Conservation (phyloP, 495 filamentous ascomycete genomes). For the Corynascus novoguineensis region DNA sequence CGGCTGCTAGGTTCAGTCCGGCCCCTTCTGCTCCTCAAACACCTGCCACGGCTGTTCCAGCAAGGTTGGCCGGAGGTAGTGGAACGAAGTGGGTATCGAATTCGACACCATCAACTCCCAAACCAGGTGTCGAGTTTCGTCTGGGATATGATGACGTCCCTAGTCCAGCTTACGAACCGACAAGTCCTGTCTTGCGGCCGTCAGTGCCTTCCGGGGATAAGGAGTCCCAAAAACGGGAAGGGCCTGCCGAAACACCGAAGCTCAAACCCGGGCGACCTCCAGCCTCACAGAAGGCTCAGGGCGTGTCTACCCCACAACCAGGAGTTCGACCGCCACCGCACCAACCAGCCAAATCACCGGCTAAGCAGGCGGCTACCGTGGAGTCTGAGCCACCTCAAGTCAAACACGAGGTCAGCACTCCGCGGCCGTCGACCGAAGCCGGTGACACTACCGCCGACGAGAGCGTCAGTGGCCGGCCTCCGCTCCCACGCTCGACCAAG, state of each 20-base stretch:
- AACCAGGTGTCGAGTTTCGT: slow-evolving; percentile 18
- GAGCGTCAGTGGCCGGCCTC: slow-evolving; percentile 27
- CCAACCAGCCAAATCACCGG: slow-evolving; percentile 12
- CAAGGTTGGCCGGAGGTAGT: slow-evolving; percentile 28
- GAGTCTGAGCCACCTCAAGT: slow-evolving; percentile 37
- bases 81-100: slow-evolving; percentile 46
- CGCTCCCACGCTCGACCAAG: slow-evolving; percentile 29
- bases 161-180: slow-evolving; percentile 42
- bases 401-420: slow-evolving; percentile 64
- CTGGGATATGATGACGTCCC: slow-evolving; percentile 28
- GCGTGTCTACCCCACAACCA: background rate
- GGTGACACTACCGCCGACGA: slow-evolving; percentile 49
- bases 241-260: slow-evolving; percentile 10
- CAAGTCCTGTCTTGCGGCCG: slow-evolving; percentile 36
- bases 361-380: slow-evolving; percentile 17
- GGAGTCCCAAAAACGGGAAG: background rate
- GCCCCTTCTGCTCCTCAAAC: slow-evolving; percentile 20
- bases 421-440: slow-evolving; percentile 47
- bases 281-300: slow-evolving; percentile 7
- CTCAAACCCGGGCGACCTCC: slow-evolving; percentile 13
- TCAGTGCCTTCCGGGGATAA: background rate
- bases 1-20: slow-evolving; percentile 19
- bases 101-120: slow-evolving; percentile 44
- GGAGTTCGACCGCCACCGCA: background rate
- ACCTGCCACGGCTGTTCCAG: slow-evolving; percentile 9